These are phyloP conservation scores for Fusarium sp. DNA, from an alignment of 2,329 filamentous ascomycete species.

Conservation along the genomic window DNA sequence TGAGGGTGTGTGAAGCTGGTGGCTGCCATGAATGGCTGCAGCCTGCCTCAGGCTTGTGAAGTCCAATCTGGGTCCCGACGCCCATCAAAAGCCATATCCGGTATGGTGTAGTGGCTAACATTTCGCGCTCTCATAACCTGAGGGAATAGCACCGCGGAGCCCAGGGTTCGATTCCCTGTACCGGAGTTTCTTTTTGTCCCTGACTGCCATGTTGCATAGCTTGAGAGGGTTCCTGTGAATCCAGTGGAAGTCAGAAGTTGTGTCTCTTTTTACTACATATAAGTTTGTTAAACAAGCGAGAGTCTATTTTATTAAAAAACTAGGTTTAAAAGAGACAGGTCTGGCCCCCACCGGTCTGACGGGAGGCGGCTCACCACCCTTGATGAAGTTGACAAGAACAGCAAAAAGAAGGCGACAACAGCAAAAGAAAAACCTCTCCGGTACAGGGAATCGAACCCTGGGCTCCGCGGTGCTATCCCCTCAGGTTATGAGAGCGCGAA, in stretches of 20 bases:
- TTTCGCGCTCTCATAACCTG: conserved; percentile 19
- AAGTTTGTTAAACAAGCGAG: not conserved
- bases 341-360: too few species aligned
- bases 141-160: conserved; percentile 41
- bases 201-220: too few species aligned
- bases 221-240: too few species aligned
- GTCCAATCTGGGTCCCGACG: not conserved
- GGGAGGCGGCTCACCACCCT: too few species aligned
- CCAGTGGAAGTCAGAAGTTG: not conserved
- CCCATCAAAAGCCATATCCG: not conserved
- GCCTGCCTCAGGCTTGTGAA: not conserved
- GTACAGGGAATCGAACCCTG: not conserved
- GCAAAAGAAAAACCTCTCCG: not conserved
- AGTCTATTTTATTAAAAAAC: not conserved
- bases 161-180: conserved; percentile 47
- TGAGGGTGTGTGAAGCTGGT: not conserved
- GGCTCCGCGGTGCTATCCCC: not conserved
- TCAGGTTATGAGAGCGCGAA: conserved; percentile 1
- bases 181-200: conserved; percentile 25
- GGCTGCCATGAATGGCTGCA: not conserved
- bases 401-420: not conserved
- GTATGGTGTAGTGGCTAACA: conserved; percentile 40
- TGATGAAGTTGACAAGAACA: not conserved
- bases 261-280: not conserved
- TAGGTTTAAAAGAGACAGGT: not conserved